These are phyloP conservation scores for Leccinum variicolor DNA, from an alignment of 768 basidiomycete genomes.

Conservation along the genomic window DNA sequence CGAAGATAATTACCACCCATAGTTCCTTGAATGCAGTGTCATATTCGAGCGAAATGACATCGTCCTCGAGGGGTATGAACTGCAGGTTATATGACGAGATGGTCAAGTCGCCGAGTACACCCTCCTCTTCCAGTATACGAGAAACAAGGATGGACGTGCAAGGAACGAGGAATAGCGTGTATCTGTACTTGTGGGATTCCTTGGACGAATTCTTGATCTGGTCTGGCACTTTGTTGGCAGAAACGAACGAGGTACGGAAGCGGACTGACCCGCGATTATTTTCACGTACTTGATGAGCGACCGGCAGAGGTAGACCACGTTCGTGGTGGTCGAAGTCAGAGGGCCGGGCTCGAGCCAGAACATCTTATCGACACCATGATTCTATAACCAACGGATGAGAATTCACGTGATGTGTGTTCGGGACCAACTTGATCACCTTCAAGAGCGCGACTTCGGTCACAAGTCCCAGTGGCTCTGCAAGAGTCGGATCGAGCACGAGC, in stretches of 20 bases:
- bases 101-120: constrained; percentile 90
- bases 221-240: no score
- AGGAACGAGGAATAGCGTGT: no score
- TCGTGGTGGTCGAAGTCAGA: constrained; percentile 75
- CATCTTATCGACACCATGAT: constrained; percentile 99
- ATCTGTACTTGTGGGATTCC: no score
- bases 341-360: constrained; percentile 96
- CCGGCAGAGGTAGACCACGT: no score
- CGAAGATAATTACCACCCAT: constrained; percentile 65
- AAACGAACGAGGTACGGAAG: no score
- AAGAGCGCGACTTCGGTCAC: constrained; percentile 92
- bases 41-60: constrained; percentile 87
- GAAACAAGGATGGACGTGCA: no score
- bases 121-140: no score
- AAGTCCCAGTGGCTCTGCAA: constrained; percentile 90
- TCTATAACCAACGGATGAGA: constrained; percentile 46
- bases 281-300: no score
- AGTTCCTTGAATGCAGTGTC: constrained; percentile 85
- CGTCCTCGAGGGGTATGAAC: constrained; percentile 91
- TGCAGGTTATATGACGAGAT: constrained; percentile 88
- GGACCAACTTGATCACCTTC: constrained; percentile 60
- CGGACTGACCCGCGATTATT: no score
- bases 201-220: no score
- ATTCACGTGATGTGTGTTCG: background rate
- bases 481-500: constrained; percentile 82